Base-by-base conservation (phyloP, 1,139 yeast genomes). In the Geotrichum candidum region DNA sequence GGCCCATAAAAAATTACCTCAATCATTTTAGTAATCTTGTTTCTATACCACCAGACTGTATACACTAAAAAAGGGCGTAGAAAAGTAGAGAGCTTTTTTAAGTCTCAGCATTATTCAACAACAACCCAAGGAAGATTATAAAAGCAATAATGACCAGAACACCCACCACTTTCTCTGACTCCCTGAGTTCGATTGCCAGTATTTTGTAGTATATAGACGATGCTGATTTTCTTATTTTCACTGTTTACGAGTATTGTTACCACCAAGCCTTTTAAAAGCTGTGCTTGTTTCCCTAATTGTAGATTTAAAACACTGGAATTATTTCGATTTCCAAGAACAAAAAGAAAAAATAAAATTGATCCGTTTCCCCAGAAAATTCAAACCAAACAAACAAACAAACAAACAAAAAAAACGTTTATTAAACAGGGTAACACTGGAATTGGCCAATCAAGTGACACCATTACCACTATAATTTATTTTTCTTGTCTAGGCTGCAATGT, bases 331-430 rank as follows among this genome's bases (percentile, higher is more conserved):
- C 31, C 31, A 27, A 27, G 31, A 27, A 27, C 31, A 27, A 18
- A 18, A 46, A 15, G 23, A 13, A 46, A 15, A n/a, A 9, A 50
- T 5, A 35, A 35, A 35, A 35, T 35, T 35, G 41, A 35, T 52
- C 54, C 54, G 41, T 31, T 52, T 52, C 54, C 54, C 54, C 54
- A 52, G 54, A 52, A 22, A 22, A 51, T 29, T 29, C 53, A 27
- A 51, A 27, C 18, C 41, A 35, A 35, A 35, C 1, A 27, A 27
- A 27, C 3, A 27, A 27, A 27, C 3, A 27, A 27, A 27, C 31
- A 27, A 35, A 35, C 2, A 35, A 35, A 35, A 35, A 35, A 35
- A 35, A 35, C 41, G 41, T 35, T 35, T 11, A 35, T 35, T 10
- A 9, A 35, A 13, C 41, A 52, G 54, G 54, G 54, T 52, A 52